Conservation (phyloP, 371 early-diverging fungal genomes). For the Batkoa obscura region DNA sequence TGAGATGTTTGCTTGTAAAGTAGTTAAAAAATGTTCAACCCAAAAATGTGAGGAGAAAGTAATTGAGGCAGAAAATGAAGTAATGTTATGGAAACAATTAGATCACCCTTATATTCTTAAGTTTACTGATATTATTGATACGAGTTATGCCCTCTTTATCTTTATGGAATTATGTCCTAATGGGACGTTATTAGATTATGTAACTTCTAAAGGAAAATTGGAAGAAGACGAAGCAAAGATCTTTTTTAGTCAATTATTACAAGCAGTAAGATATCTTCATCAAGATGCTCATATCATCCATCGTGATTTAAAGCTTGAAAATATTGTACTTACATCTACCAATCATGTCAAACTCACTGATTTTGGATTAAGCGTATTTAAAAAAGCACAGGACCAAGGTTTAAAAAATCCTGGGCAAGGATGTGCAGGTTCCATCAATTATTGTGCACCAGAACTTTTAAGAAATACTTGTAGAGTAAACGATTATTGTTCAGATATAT, state of each 20-base stretch:
- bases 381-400: not conserved
- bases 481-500: constrained; percentile 32
- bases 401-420: constrained; percentile 12
- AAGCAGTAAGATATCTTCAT: constrained; percentile 67
- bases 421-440: constrained; percentile 49
- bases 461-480: constrained; percentile 7
- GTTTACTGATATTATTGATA: constrained; percentile 36
- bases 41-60: not conserved
- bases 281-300: constrained; percentile 49
- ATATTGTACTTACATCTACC: constrained; percentile 40
- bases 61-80: constrained; percentile 23
- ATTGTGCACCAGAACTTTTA: constrained; percentile 61
- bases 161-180: constrained; percentile 43
- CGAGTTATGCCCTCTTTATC: constrained; percentile 38
- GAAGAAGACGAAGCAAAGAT: constrained; percentile 20
- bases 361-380: constrained; percentile 71
- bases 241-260: constrained; percentile 42
- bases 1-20: constrained; percentile 43
- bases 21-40: not conserved
- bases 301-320: constrained; percentile 87
- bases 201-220: constrained; percentile 8
- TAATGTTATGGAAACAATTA: constrained; percentile 46
- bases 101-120: constrained; percentile 43
- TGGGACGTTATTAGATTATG: constrained; percentile 21
- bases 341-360: constrained; percentile 56